Evolutionary conservation across 1,284 basidiomycete species (phyloP).

Genomic region (Apiotrichum siamense): DNA sequence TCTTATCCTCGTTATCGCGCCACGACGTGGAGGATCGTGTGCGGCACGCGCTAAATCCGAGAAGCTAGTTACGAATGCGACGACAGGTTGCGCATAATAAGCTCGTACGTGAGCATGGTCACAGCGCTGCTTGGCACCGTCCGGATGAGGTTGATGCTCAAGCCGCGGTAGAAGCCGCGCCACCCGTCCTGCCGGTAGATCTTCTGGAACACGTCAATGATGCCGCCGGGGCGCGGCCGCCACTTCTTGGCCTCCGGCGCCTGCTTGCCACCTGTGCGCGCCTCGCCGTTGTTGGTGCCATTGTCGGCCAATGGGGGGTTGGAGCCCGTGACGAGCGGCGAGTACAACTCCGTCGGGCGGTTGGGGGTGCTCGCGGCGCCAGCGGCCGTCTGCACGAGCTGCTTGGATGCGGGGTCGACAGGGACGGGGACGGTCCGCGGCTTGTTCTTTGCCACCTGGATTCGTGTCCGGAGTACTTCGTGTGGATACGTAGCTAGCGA

Average conservation of each 20-base stretch:
- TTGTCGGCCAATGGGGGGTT: constrained; percentile 18
- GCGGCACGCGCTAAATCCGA: no score
- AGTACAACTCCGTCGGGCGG: constrained; percentile 12
- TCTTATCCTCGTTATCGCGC: no score
- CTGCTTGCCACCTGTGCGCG: not conserved
- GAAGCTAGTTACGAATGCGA: not conserved
- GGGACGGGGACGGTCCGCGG: not conserved
- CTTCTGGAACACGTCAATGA: constrained; percentile 64
- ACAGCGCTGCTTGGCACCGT: constrained; percentile 92
- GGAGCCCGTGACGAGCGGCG: constrained; percentile 26
- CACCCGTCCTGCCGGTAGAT: constrained; percentile 77
- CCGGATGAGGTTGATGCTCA: constrained; percentile 81
- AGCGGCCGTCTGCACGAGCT: constrained; percentile 1
- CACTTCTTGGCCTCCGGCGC: constrained; percentile 5
- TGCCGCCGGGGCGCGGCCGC: constrained; percentile 48
- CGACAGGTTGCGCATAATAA: constrained; percentile 48
- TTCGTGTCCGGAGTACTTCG: constrained; percentile 84
- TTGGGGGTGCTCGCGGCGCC: not conserved
- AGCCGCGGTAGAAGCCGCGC: constrained; percentile 77
- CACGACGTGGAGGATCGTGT: no score
- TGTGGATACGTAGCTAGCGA: constrained; percentile 92
- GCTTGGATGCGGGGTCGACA: not conserved
- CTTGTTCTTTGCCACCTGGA: constrained; percentile 58
- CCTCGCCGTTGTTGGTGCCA: not conserved
- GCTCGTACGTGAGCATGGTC: constrained; percentile 75